Percentiles rank a stretch among this genome's conserved stretches.
Evolutionary conservation across 768 basidiomycete genomes (phyloP).

Genomic region (Tulasnella sp.): DNA sequence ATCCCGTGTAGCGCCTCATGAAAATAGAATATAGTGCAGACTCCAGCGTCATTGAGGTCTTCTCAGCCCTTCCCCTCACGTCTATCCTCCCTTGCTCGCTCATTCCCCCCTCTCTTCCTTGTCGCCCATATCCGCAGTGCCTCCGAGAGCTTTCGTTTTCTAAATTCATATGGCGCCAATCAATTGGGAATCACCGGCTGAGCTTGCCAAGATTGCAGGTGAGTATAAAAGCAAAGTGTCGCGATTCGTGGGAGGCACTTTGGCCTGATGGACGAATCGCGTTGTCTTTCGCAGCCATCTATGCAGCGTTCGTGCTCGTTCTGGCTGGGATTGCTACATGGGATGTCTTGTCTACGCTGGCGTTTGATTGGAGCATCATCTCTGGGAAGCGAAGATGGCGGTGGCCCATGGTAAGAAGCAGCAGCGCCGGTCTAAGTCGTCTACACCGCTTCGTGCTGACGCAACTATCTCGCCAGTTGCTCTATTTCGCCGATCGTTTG

Average conservation of each 20-base stretch:
- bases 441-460: background rate
- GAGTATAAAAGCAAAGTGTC: background rate
- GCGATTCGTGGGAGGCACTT: background rate
- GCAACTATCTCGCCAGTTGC: background rate
- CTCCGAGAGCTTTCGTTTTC: background rate
- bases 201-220: conserved; percentile 8
- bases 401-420: conserved; percentile 12
- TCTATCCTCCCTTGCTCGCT: background rate
- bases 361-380: conserved; percentile 14
- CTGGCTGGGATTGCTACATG: conserved; percentile 9
- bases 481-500: conserved; percentile 10
- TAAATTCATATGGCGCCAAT: background rate
- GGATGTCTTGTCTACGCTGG: conserved; percentile 12
- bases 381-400: conserved; percentile 11
- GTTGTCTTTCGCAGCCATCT: conserved; percentile 1
- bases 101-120: background rate
- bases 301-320: conserved; percentile 11
- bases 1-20: background rate
- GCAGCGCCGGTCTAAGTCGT: no score
- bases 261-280: background rate
- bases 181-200: conserved; percentile 6
- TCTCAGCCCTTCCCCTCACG: no score
- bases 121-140: background rate
- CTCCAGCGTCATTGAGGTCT: background rate
- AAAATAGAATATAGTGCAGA: background rate